These are phyloP conservation scores for Rhodotorula paludigena DNA, from an alignment of 768 basidiomycete species.

Conservation along the genomic window DNA sequence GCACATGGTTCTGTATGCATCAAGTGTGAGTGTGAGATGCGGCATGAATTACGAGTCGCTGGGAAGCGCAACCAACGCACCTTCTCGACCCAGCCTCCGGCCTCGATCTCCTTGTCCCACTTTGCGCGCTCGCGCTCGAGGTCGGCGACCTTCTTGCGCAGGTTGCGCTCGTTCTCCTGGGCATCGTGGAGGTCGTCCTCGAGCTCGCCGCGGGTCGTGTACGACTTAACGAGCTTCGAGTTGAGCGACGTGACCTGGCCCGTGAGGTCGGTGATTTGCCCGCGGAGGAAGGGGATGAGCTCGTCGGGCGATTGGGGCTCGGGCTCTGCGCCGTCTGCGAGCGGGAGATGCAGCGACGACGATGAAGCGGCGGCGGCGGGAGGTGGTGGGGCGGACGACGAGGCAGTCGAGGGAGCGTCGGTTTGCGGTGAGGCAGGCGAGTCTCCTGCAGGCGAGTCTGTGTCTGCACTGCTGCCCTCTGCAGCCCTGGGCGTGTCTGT, in stretches of 20 bases:
- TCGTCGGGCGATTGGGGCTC: neutral
- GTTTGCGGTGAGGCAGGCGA: neutral
- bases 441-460: neutral
- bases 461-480: neutral
- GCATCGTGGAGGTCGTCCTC: slow-evolving; percentile 79
- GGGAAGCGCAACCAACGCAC: too few relatives aligned
- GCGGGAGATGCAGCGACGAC: slow-evolving; percentile 9
- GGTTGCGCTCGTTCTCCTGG: slow-evolving; percentile 57
- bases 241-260: slow-evolving; percentile 88
- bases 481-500: neutral
- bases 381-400: neutral
- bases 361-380: slow-evolving; percentile 8
- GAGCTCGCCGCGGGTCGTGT: slow-evolving; percentile 84
- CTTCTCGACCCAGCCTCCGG: slow-evolving; percentile 86
- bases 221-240: slow-evolving; percentile 82
- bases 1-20: slow-evolving; percentile 58
- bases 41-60: neutral
- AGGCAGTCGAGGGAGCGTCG: neutral
- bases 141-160: slow-evolving; percentile 65
- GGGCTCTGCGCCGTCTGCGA: neutral
- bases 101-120: slow-evolving; percentile 83
- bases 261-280: slow-evolving; percentile 78
- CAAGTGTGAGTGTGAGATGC: neutral
- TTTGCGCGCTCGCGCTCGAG: slow-evolving; percentile 79
- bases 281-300: slow-evolving; percentile 71